Evolutionary conservation across 768 basidiomycete genomes (phyloP).

Genomic region (Boletus fagicola): DNA sequence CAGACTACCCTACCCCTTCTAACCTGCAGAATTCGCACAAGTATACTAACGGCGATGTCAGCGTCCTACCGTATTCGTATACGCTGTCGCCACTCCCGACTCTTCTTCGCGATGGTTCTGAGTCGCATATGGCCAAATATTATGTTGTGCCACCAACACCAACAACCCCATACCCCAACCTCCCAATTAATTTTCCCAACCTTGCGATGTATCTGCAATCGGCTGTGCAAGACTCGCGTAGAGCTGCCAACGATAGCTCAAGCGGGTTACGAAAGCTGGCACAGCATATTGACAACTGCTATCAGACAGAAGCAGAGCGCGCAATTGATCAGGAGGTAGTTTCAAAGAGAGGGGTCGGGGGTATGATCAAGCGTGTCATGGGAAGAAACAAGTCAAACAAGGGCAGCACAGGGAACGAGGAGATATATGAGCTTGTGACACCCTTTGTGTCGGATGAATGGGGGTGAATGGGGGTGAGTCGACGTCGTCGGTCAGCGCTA

Average conservation of each 20-base stretch:
- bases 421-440: constrained; percentile 78
- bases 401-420: constrained; percentile 62
- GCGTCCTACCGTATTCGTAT: constrained; percentile 71
- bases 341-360: constrained; percentile 44
- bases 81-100: constrained; percentile 56
- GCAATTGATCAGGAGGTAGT: constrained; percentile 37
- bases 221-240: constrained; percentile 66
- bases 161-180: constrained; percentile 59
- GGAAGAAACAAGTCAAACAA: constrained; percentile 47
- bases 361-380: constrained; percentile 62
- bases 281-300: constrained; percentile 65
- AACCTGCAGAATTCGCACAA: constrained; percentile 43
- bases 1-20: constrained; percentile 63
- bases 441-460: constrained; percentile 78
- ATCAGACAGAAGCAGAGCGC: constrained; percentile 45
- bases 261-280: constrained; percentile 65
- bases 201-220: constrained; percentile 74
- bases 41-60: constrained; percentile 59
- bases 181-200: constrained; percentile 75
- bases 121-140: constrained; percentile 62
- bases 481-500: not conserved
- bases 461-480: constrained; percentile 64
- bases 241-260: constrained; percentile 55
- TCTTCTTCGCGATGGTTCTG: constrained; percentile 61
- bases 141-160: constrained; percentile 67